Conservation (phyloP, 148 eudicot genomes). For the Rheum nobile region DNA sequence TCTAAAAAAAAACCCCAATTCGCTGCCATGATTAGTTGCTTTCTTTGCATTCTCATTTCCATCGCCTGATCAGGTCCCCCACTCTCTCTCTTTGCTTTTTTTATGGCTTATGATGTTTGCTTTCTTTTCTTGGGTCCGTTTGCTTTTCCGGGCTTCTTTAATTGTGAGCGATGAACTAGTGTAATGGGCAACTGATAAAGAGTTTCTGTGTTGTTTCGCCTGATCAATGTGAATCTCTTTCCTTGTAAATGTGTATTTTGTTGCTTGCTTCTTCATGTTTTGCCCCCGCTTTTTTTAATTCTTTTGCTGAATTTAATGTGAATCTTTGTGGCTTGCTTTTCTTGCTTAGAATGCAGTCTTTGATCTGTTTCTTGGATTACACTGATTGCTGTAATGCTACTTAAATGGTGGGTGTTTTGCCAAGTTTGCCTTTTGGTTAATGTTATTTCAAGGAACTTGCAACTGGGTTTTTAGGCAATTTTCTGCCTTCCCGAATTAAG, state of each 20-base stretch:
- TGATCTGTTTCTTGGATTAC: slow-evolving; percentile 22
- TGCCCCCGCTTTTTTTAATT: background rate
- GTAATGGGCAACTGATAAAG: slow-evolving; percentile 5
- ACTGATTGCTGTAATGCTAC: slow-evolving; percentile 9
- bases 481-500: background rate
- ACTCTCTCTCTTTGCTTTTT: slow-evolving; percentile 7
- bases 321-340: slow-evolving; percentile 10
- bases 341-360: slow-evolving; percentile 11
- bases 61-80: slow-evolving; percentile 27
- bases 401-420: slow-evolving; percentile 7
- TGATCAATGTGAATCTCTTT: background rate
- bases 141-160: slow-evolving; percentile 13
- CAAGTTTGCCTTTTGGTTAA: background rate
- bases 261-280: background rate
- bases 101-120: background rate
- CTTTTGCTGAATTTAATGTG: background rate
- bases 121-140: slow-evolving; percentile 5
- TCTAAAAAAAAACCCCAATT: slow-evolving; percentile 5
- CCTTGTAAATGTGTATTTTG: background rate
- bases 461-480: background rate
- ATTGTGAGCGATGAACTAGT: slow-evolving; percentile 1
- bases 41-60: slow-evolving; percentile 20
- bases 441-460: slow-evolving; percentile 5
- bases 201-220: background rate
- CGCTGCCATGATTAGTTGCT: slow-evolving; percentile 34